Base-by-base conservation (phyloP, 108 stramenopile species). In the Stephanodiscus minutulus region DNA sequence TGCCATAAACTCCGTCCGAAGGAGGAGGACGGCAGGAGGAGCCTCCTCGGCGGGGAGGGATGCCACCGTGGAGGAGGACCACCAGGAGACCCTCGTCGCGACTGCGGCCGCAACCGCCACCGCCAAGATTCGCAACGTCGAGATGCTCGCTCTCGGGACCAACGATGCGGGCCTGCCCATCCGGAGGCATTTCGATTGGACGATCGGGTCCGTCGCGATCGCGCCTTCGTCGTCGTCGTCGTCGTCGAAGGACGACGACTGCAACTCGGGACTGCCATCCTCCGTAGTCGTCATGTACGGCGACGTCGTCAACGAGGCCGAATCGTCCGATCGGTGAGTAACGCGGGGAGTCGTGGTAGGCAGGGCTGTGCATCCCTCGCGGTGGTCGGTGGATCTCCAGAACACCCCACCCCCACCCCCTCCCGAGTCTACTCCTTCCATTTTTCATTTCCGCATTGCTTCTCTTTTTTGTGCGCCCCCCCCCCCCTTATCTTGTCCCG, bases 161-260 rank as follows among this genome's bases (percentile, higher is more conserved):
- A 74, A 66, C 20, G 73, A 72, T 6, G 53, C 74, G 6, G 82
- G 82, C 0, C n/a, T 83, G 18, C 82, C 77, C 0, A 27, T 77
- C 2, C 43, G 67, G 21, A 60, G 61, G 43, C 55, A 61, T 48
- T 82, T 82, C 55, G 82, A 82, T 68, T 82, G 82, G 82, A 72
- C 74, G 10, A 66, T 82, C 52, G 66, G 81, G 3, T 54, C 29
- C 17, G 61, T 70, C 24, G n/a, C 31, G 54, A 20, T 8, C 41
- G 10, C 13, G 41, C 7, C 20, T 7, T 24, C 5, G 50, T 50
- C 7, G 50, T n/a, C n/a, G 61, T 9, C 13, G 41, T 24, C 20
- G 50, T 24, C 5, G 50, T 50, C 7, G 50, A 50, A 20, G 7
- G 20, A 50, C 18, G 20, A 50, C 50, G 22, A 50, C 17, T 4